Base-by-base conservation (phyloP, 2,329 filamentous ascomycete species). In the Macrophomina tecta region DNA sequence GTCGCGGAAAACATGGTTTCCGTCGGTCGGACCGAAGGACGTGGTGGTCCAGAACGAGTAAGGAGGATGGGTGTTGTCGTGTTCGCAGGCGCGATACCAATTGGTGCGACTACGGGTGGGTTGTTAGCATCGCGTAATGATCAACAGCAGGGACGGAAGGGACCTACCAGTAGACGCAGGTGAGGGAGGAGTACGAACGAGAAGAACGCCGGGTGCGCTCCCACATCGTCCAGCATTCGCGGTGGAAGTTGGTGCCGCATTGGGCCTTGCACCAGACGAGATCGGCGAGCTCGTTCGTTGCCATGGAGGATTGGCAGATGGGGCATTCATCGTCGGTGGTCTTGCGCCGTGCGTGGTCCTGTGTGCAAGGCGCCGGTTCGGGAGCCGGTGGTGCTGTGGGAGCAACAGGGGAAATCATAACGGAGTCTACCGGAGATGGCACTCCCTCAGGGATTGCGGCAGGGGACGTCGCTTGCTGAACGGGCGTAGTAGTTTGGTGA, bases 201-300 rank as follows among this genome's bases (percentile, higher is more conserved):
- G 40, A 40, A 6, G 40, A 8, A 28, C 5, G 7, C 1, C 30
- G 40, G 28, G 8, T 18, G 8, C 23, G 32, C 11, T 38, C 45
- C 86, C 86, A 89, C 68, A 83, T 79, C 65, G 84, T 75, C 73
- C 89, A 88, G 70, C 87, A 89, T 1, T 74, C 72, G 67, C 83
- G 82, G 73, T 89, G 86, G n/a, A 89, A 77, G 70, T 89, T 89
- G 75, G 89, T 88, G 18, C 87, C 87, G 70, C 88, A 90, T 2
- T 84, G 80, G 0, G 83, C 82, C 71, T 84, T 84, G 76, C 88
- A 90, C 82, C 86, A 90, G n/a, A 28, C 32, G 16, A 62, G 42
- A 3, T 49, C 45, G 32, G 58, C 18, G 1, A 49, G n/a, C 12
- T 40, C 28, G n/a, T 12, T 9, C 1, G 80, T 73, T 34, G 83